Percentiles rank a stretch among this genome's conserved stretches.
Conservation (phyloP, 192 early-diverging fungal genomes). For the Bifiguratus adelaidae region DNA sequence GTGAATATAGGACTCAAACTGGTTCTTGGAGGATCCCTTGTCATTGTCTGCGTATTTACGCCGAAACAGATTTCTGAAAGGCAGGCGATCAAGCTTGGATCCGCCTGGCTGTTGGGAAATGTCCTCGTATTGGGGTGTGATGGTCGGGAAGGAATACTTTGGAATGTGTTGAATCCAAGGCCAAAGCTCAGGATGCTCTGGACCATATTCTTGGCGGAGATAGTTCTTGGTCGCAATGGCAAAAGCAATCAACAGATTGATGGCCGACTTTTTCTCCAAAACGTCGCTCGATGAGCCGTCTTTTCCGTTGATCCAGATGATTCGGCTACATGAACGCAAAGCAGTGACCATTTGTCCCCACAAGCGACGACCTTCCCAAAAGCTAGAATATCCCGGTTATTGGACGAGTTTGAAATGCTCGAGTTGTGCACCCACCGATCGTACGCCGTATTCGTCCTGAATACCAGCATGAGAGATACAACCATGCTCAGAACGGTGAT, state of each 20-base stretch:
- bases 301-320: slow-evolving; percentile 58
- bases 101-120: not conserved
- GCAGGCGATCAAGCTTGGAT: not conserved
- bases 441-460: slow-evolving; percentile 40
- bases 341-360: slow-evolving; percentile 64
- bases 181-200: slow-evolving; percentile 59
- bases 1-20: not conserved
- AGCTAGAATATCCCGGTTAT: slow-evolving; percentile 76
- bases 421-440: no score
- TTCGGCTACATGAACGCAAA: slow-evolving; percentile 69
- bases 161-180: slow-evolving; percentile 50
- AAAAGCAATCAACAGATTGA: slow-evolving; percentile 74
- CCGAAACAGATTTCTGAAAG: no score
- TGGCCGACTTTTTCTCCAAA: slow-evolving; percentile 53
- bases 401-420: no score
- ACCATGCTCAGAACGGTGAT: slow-evolving; percentile 36
- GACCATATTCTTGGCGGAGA: slow-evolving; percentile 63
- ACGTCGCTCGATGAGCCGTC: slow-evolving; percentile 40
- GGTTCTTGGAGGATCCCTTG: not conserved
- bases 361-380: slow-evolving; percentile 78
- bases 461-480: slow-evolving; percentile 41
- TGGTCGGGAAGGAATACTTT: slow-evolving; percentile 34
- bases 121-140: slow-evolving; percentile 14
- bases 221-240: slow-evolving; percentile 75
- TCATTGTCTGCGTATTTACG: not conserved